phyloP scores from a whole-genome alignment of 2,329 filamentous ascomycete genomes.

The Fusarium setosum region DNA sequence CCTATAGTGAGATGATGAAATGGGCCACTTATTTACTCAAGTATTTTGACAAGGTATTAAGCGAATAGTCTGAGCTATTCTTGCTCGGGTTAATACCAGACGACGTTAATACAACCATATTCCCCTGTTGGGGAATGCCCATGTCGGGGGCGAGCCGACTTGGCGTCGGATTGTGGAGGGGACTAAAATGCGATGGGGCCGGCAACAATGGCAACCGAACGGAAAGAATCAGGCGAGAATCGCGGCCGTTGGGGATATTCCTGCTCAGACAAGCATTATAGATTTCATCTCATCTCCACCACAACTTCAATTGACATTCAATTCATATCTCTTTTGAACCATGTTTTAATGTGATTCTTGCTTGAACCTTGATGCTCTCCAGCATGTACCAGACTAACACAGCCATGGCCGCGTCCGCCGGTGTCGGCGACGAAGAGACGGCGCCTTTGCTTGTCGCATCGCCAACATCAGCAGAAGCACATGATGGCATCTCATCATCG shows the following conservation, averaged over 20 bases:
- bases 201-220: slow-evolving; percentile 11
- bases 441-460: slow-evolving; percentile 14
- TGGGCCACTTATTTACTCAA: too few species aligned
- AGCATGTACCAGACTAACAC: neutral
- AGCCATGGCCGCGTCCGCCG: slow-evolving; percentile 19
- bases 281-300: too few species aligned
- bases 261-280: too few species aligned
- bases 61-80: too few species aligned
- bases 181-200: slow-evolving; percentile 1
- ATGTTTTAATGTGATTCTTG: neutral
- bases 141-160: slow-evolving; percentile 23
- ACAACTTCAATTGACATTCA: neutral
- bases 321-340: neutral
- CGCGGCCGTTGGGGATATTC: neutral
- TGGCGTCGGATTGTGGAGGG: slow-evolving; percentile 15
- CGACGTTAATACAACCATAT: neutral
- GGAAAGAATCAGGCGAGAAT: slow-evolving; percentile 17
- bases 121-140: slow-evolving; percentile 5
- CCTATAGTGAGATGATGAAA: too few species aligned
- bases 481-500: neutral
- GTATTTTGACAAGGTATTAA: too few species aligned
- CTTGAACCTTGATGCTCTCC: too few species aligned
- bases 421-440: slow-evolving; percentile 28
- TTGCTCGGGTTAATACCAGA: too few species aligned
- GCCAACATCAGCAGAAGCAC: neutral